These are phyloP conservation scores for barley (Hordeum vulgare) DNA, from an alignment of 176 grass and related monocot genomes.

Conservation along the genomic window MorexV3_pseudomolecules_assembly NC_058522.1:525227381-525227880, in stretches of 20 bases:
- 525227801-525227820: not conserved
- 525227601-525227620: not conserved
- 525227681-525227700: not conserved
- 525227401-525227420: not conserved
- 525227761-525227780: not conserved
- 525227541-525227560: not conserved
- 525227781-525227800: not conserved
- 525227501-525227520: not conserved
- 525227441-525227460: not conserved
- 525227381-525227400: not conserved
- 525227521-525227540: not conserved
- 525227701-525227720: not conserved
- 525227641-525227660: not conserved
- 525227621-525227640: not conserved
- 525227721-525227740: not conserved
- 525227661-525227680: not conserved
- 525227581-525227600: not conserved
- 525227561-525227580: not conserved
- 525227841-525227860: not conserved
- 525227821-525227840: slow-evolving; percentile 2
- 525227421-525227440: not conserved
- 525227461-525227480: not conserved
- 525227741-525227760: not conserved
- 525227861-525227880: not conserved
- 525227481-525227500: not conserved